phyloP scores from a whole-genome alignment of 2,329 filamentous ascomycete species.

The Karstenula rhodostoma region DNA sequence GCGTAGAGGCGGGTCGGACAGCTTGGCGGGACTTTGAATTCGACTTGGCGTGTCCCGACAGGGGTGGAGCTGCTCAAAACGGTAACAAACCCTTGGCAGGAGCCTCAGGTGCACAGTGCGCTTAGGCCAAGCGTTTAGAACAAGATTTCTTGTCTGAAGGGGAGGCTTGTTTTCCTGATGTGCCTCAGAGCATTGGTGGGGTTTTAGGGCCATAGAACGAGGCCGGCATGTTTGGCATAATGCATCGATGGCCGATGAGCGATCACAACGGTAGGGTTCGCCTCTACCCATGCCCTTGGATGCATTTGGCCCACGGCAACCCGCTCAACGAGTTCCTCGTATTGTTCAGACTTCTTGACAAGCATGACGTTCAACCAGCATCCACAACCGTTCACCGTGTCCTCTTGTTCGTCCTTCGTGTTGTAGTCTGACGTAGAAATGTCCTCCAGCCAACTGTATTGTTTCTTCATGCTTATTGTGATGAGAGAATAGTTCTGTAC shows the following conservation, averaged over 20 bases:
- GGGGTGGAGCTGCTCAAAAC: slow-evolving; percentile 2
- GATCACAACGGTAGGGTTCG: not conserved
- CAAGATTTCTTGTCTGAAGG: slow-evolving; percentile 14
- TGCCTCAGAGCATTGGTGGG: not conserved
- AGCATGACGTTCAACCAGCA: slow-evolving; percentile 1
- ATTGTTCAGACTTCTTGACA: not conserved
- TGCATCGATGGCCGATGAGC: not conserved
- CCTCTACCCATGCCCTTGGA: not conserved
- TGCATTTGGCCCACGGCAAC: not conserved
- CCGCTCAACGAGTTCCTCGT: not conserved
- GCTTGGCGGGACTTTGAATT: slow-evolving; percentile 9
- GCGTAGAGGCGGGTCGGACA: not conserved
- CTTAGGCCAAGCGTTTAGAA: slow-evolving; percentile 19
- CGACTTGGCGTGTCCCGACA: slow-evolving; percentile 18
- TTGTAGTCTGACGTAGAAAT: not conserved
- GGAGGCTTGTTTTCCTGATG: slow-evolving; percentile 11
- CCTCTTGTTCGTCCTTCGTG: not conserved
- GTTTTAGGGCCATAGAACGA: slow-evolving; percentile 3
- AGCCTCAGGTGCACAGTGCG: slow-evolving; percentile 10
- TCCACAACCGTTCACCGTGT: not conserved
- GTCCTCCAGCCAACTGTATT: not conserved
- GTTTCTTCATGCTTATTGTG: not conserved
- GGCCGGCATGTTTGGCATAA: not conserved
- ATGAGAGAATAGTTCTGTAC: not conserved
- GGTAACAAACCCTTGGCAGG: slow-evolving; percentile 10